Base-by-base conservation (phyloP, 345 rosid genomes). In the Turnera subulata region DNA sequence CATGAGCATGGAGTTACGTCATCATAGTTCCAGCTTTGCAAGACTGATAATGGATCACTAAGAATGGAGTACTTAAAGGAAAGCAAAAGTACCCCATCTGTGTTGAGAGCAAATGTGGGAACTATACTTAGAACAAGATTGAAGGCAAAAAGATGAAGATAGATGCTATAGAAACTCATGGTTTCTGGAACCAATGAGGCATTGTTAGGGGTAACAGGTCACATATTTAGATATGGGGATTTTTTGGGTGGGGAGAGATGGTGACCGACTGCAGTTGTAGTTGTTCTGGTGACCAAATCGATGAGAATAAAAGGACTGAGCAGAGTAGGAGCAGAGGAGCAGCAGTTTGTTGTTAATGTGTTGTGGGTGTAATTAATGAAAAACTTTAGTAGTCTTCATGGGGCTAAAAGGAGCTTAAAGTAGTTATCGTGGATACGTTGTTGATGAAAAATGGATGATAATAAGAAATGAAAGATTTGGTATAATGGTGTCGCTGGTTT, bases 211-310 rank as follows among this genome's bases (percentile, higher is more conserved):
- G 45, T 5, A 6, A 42, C 13, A 22, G 29, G 21, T 49, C 29
- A 49, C 53, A 23, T 49, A 49, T 21, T 49, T 29, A 49, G 21
- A 11, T 2, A 24, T 20, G 26, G 6, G 25, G 20, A 21, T 44
- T 54, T 57, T 35, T 32, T 55, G 60, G 8, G 38, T 33, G 44
- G 32, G 38, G 16, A 74, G 68, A 76, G 75, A 82, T 61, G 84
- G 82, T 78, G 84, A 82, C 71, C 92, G 57, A 81, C 84, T 80
- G 70, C 70, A 73, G 78, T 63, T 68, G 63, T 22, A 64, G 81
- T 70, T 81, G 89, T 81, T 81, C 72, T 50, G 88, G 82, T 84
- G 51, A 86, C 82, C 92, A 65, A 82, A 89, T 59, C 73, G 59
- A 50, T 1, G 46, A 50, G 61, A 50, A 58, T 32, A 18, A 74